phyloP scores from a whole-genome alignment of 108 stramenopile genomes.

The Stephanodiscus triporus region DNA sequence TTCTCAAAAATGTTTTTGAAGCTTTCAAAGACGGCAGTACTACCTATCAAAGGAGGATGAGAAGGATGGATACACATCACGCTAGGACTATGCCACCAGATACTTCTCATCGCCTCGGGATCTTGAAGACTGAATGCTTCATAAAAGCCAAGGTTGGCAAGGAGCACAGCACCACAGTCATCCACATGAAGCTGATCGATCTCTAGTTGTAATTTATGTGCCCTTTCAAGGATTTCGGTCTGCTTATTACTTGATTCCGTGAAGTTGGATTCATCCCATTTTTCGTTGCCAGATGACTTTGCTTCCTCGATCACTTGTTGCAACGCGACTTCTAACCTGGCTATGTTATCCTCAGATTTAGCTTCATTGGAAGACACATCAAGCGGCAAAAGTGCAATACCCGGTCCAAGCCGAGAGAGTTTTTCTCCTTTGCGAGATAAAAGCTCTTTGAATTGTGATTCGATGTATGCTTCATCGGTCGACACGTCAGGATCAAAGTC shows the following conservation, averaged over 20 bases:
- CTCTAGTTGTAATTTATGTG: conserved; percentile 51
- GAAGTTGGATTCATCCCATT: conserved; percentile 40
- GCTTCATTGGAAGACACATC: conserved; percentile 43
- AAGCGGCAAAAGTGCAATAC: conserved; percentile 39
- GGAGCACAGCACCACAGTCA: conserved; percentile 81
- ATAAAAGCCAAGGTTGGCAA: conserved; percentile 80
- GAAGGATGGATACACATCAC: conserved; percentile 84
- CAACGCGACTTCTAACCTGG: conserved; percentile 36
- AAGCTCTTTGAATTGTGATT: conserved; percentile 38
- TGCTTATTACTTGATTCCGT: conserved; percentile 17
- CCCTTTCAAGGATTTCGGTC: conserved; percentile 49
- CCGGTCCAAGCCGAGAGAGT: conserved; percentile 37
- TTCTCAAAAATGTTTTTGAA: conserved; percentile 78
- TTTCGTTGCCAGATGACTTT: conserved; percentile 4
- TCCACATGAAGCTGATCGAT: conserved; percentile 77
- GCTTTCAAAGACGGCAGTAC: conserved; percentile 59
- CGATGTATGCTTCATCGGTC: conserved; percentile 30
- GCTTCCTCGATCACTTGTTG: conserved; percentile 31
- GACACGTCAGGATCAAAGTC: conserved; percentile 30
- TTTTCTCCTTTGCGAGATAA: conserved; percentile 37
- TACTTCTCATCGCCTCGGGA: conserved; percentile 62
- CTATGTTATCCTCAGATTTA: conserved; percentile 23
- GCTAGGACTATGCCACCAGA: conserved; percentile 75
- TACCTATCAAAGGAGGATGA: conserved; percentile 67
- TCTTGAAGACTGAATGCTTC: conserved; percentile 75